Evolutionary conservation across 768 basidiomycete species (phyloP), one percentile per base, ranked within the genome.

Genomic region (Mycena olivaceomarginata): DNA sequence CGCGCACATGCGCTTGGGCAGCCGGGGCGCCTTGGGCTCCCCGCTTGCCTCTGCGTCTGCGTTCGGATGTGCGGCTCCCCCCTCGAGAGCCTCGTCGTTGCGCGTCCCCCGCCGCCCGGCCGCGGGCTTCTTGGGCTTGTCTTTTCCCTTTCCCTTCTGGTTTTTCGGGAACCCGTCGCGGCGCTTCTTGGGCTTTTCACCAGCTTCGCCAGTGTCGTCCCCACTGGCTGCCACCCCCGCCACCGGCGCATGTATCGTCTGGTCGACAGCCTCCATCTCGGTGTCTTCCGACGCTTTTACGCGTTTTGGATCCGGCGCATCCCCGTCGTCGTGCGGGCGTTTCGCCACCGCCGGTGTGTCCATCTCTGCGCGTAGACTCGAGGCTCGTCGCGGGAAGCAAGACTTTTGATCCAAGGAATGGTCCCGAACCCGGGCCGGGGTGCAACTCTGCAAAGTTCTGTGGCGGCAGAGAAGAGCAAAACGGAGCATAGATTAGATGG

Each of bases 1-100:
- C 0, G 96, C 97, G 53, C 94, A 94, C 87, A 94, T 94, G 81
- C 94, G 91, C 86, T 98, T 98, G 16, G 97, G 97, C 37, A 94
- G 86, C 45, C 95, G 90, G 31, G 88, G 89, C 3, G 87, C 87
- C 82, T 92, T 93, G 5, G 87, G 85, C 46, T 82, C 73, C 43
- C 68, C 82, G 57, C 71, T 69, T 25, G 67, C 40, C 1, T 53
- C 80, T 40, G 70, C 80, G 60, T 72, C 79, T 46, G 67, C 41
- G 11, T 57, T 80, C 40, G 68, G 78, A 62, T 10, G 25, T 25
- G n/a, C 5, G 5, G 77, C 11, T 22, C 79, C 79, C 51, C 79
- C 75, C 60, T 84, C 82, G 56, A 81, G 81, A 41, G 82, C 84
- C 43, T 84, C 84, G 4, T 85, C 83, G 45, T 87, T 86, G 48